Base-by-base conservation (phyloP, 192 early-diverging fungal species). In the Mortierella hygrophila region DNA sequence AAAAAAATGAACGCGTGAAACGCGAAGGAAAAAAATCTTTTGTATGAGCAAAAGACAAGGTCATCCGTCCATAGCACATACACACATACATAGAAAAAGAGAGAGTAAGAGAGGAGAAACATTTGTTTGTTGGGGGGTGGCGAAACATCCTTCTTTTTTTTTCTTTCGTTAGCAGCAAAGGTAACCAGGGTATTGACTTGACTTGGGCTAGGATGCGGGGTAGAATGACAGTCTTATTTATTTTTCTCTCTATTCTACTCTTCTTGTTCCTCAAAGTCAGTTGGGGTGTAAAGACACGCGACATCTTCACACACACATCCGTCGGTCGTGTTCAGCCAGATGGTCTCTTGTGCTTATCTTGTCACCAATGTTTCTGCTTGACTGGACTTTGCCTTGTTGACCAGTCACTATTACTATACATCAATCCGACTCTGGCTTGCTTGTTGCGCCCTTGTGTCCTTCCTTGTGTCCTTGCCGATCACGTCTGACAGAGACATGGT, bases 11-110 rank as follows among this genome's bases (percentile, higher is more conserved):
- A n/a, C 49, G 37, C 35, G 26, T 47, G 37, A 40, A 76, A 57
- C 49, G 41, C 49, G 37, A 76, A 65, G 26, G 32, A 65, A 65
- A 63, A 65, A 65, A 65, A 65, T 15, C 60, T 65, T 65, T 65
- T 13, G 60, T 18, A 3, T 4, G 15, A 38, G 20, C 20, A 70
- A 40, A 38, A 18, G 4, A 72, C n/a, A 32, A 54, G 49, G 55
- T 63, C 52, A 44, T 63, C 5, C 49, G 47, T 18, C 2, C 47
- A 49, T 49, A 1, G 47, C 47, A 0, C 16, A 32, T 26, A 29
- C 23, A 29, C 10, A 11, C n/a, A 29, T n/a, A 26, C 7, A 26
- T 2, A 63, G 10, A 10, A 13, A 21, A 7, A n/a, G 60, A 65
- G 29, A 29, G 57, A 63, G 1, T n/a, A 23, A n/a, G 54, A 57